Conservation (phyloP, 352 stramenopile species). For the Pelagophyceae sp. region DNA sequence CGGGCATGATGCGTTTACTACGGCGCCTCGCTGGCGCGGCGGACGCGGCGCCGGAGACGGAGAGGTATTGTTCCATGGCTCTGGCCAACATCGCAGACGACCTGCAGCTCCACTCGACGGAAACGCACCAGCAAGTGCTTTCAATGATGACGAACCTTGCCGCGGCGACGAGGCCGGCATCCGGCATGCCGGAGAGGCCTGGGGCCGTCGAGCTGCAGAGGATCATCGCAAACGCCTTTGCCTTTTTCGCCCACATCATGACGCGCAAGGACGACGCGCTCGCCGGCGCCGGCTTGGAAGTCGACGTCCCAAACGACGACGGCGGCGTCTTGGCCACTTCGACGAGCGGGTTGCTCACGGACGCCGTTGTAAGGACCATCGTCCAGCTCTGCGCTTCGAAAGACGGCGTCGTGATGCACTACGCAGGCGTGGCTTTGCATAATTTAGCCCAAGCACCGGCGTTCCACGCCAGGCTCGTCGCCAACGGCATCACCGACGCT, state of each 20-base stretch:
- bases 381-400: background rate
- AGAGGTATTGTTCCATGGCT: constrained; percentile 16
- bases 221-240: constrained; percentile 18
- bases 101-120: background rate
- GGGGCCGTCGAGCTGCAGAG: constrained; percentile 15
- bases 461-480: constrained; percentile 54
- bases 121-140: background rate
- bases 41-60: constrained; percentile 10
- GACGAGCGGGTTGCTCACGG: background rate
- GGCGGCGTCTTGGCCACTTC: background rate
- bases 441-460: constrained; percentile 52
- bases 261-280: background rate
- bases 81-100: constrained; percentile 23
- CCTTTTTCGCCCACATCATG: background rate
- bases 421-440: constrained; percentile 57
- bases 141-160: constrained; percentile 18
- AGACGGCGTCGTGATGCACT: constrained; percentile 29
- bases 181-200: constrained; percentile 6
- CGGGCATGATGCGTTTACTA: background rate
- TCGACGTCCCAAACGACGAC: too few species aligned
- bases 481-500: constrained; percentile 54
- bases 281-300: background rate
- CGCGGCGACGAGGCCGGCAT: background rate
- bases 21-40: constrained; percentile 11
- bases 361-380: background rate